Evolutionary conservation across 768 basidiomycete genomes (phyloP), one percentile per base, ranked within the genome.

Genomic region (Amanita polypyramis): DNA sequence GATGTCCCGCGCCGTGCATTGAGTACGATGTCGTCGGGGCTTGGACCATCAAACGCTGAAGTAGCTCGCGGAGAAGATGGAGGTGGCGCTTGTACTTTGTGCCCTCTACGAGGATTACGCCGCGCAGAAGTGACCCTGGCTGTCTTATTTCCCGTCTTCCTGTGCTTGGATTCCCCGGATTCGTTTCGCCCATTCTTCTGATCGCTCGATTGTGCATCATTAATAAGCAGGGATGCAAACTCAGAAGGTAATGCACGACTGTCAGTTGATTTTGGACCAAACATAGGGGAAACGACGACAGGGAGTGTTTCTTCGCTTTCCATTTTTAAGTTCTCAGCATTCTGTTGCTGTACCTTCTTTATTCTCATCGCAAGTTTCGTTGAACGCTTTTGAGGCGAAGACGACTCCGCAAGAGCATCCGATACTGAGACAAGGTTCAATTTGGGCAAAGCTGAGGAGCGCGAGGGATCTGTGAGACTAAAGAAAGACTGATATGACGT

Each of bases 11-110:
- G 80, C 42, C 91, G 79, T 46, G 91, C 88, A 55, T 78, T 79
- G 56, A 86, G 69, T 7, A 97, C 80, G 53, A 88, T 65, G 57
- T 97, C 95, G 55, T 98, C 95, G 17, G 95, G 95, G 63, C 93
- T 96, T 30, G 88, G 89, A 19, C 73, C 75, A 52, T 92, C 80
- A 58, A 93, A 91, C 8, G 78, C 66, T 60, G 88, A 89, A 2
- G 67, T 64, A 34, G 61, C 59, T 14, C 66, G 56, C 11, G 64
- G 57, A 6, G 58, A 57, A 34, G 64, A 63, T 14, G 72, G 67
- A n/a, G 70, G 64, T 15, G 62, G 54, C 7, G 53, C 56, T 38
- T 57, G 40, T 37, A 51, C 38, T 27, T 57, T 54, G 38, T 58
- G 55, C 43, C 56, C 61, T 27, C 55, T 55, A 39, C 52, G 60